Conservation (phyloP, 257 asterid genomes). For the Solanum pennellii region DNA sequence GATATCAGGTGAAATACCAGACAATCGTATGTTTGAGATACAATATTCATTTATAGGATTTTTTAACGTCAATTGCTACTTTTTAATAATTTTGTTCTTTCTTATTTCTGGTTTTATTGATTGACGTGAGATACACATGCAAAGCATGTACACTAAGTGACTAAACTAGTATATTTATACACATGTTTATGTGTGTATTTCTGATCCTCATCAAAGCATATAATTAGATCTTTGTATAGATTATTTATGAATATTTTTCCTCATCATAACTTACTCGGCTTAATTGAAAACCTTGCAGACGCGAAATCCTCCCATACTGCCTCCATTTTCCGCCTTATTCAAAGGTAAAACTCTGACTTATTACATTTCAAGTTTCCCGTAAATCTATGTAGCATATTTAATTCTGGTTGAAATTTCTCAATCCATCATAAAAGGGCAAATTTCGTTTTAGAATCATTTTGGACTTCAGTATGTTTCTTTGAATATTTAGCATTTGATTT, state of each 20-base stretch:
- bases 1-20: neutral
- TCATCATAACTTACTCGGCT: neutral
- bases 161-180: neutral
- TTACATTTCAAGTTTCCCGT: neutral
- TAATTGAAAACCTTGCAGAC: conserved; percentile 37
- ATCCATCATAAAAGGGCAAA: neutral
- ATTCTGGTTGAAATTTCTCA: neutral
- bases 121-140: neutral
- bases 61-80: neutral
- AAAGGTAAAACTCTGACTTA: conserved; percentile 38
- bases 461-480: neutral
- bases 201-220: neutral
- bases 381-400: neutral
- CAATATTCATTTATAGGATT: neutral
- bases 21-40: neutral
- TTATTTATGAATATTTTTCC: neutral
- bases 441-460: neutral
- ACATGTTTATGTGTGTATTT: neutral
- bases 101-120: neutral
- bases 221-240: neutral
- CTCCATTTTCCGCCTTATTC: conserved; percentile 68
- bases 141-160: neutral
- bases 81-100: neutral
- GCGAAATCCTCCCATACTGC: conserved; percentile 75
- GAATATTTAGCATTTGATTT: neutral